Conservation (phyloP, 768 basidiomycete species). For the Tulasnella sp. region DNA sequence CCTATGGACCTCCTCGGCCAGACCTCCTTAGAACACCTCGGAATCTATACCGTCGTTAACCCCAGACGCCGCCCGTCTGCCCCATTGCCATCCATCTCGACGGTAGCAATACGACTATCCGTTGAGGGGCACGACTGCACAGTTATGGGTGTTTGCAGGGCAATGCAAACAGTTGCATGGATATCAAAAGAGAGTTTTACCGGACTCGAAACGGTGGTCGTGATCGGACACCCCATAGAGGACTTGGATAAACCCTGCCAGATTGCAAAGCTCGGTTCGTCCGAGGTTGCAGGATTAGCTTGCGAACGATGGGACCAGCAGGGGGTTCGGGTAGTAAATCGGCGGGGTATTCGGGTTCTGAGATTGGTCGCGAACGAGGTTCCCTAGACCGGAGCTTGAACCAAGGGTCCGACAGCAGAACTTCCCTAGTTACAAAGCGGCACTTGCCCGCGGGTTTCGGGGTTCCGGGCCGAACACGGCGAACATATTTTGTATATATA, state of each 20-base stretch:
- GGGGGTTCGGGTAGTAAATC: not conserved
- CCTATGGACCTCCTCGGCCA: too few relatives aligned
- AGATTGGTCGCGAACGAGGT: not conserved
- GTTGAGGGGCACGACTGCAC: not conserved
- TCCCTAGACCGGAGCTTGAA: not conserved
- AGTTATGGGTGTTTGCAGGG: not conserved
- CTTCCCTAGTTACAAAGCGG: not conserved
- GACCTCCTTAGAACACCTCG: too few relatives aligned
- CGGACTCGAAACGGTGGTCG: not conserved
- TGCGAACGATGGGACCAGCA: not conserved
- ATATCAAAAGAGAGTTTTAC: not conserved
- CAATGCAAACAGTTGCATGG: not conserved
- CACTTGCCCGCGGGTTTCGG: too few relatives aligned
- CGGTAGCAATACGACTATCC: too few relatives aligned
- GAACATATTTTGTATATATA: too few relatives aligned
- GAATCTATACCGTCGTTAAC: too few relatives aligned
- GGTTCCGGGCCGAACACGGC: too few relatives aligned
- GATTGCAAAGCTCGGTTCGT: not conserved
- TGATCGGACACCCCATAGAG: not conserved
- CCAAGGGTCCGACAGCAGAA: not conserved
- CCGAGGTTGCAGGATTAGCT: not conserved
- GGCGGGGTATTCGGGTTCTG: not conserved
- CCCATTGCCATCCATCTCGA: too few relatives aligned
- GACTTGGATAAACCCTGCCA: not conserved
- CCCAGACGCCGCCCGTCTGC: too few relatives aligned